phyloP scores from a whole-genome alignment of 169 alveolate species.

The Eimeria falciformis region DNA sequence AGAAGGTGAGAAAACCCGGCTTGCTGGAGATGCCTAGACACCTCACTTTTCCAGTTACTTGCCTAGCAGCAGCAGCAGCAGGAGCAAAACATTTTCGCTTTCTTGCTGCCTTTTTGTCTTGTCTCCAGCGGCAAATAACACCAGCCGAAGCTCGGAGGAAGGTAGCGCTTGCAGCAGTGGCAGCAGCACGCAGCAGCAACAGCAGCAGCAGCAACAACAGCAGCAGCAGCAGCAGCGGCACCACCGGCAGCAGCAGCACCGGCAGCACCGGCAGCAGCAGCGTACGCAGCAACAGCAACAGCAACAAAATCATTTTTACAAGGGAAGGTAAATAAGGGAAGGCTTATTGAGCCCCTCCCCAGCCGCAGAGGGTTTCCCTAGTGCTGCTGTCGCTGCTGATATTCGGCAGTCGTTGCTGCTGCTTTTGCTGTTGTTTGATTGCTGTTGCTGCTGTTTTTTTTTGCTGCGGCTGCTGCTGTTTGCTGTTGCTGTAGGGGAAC shows the following conservation, averaged over 20 bases:
- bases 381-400: conserved; percentile 9
- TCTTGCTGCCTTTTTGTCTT: neutral
- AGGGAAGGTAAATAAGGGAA: conserved; percentile 57
- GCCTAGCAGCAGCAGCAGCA: conserved; percentile 6
- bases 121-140: conserved; percentile 34
- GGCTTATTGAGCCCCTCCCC: neutral
- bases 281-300: conserved; percentile 57
- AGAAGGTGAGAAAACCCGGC: neutral
- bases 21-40: conserved; percentile 22
- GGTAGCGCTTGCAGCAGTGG: neutral
- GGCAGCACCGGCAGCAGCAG: too few relatives aligned
- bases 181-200: conserved; percentile 36
- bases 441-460: neutral
- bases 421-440: neutral
- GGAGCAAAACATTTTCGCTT: neutral
- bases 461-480: conserved; percentile 21
- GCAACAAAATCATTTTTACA: conserved; percentile 29
- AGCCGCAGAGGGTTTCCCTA: neutral
- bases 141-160: neutral
- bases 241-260: conserved; percentile 28
- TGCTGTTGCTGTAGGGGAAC: conserved; percentile 39
- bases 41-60: too few relatives aligned
- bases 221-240: neutral
- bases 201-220: conserved; percentile 42
- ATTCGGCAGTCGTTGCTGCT: conserved; percentile 3